These are phyloP conservation scores for Podosphaera xanthii DNA, from an alignment of 2,329 filamentous ascomycete genomes.

Conservation along the genomic window DNA sequence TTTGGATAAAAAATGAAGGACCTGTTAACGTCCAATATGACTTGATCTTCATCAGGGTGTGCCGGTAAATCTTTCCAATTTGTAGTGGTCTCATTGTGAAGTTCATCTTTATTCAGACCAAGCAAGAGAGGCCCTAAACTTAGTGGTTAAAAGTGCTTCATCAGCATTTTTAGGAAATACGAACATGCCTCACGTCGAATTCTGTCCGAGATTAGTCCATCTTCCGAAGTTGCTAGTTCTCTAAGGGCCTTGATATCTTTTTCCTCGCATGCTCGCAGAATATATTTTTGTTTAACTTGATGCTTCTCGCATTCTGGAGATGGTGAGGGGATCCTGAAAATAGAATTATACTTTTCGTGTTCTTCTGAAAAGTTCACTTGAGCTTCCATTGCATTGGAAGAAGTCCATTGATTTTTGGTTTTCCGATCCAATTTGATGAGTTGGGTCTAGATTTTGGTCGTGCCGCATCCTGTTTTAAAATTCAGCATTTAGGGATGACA, in stretches of 20 bases:
- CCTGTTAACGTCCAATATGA: conserved; percentile 74
- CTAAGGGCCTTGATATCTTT: conserved; percentile 33
- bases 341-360: conserved; percentile 5
- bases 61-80: conserved; percentile 30
- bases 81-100: conserved; percentile 3
- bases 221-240: conserved; percentile 34
- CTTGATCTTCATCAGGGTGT: conserved; percentile 81
- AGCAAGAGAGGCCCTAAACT: conserved; percentile 39
- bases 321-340: conserved; percentile 2
- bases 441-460: too few relatives aligned
- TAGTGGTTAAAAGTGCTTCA: conserved; percentile 6
- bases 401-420: too few relatives aligned
- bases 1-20: conserved; percentile 95
- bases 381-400: too few relatives aligned
- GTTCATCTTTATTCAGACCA: conserved; percentile 16
- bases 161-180: conserved; percentile 18
- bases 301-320: conserved; percentile 2
- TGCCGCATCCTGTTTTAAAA: too few relatives aligned
- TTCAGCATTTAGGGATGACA: too few relatives aligned
- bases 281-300: conserved; percentile 21
- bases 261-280: conserved; percentile 35
- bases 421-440: too few relatives aligned
- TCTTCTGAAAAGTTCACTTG: too few relatives aligned
- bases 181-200: conserved; percentile 58
- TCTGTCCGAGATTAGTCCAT: conserved; percentile 43